Percentiles rank a stretch among this genome's conserved stretches.
Evolutionary conservation across 352 stramenopile species (phyloP).

Genomic region (Phytophthora foliorum): DNA sequence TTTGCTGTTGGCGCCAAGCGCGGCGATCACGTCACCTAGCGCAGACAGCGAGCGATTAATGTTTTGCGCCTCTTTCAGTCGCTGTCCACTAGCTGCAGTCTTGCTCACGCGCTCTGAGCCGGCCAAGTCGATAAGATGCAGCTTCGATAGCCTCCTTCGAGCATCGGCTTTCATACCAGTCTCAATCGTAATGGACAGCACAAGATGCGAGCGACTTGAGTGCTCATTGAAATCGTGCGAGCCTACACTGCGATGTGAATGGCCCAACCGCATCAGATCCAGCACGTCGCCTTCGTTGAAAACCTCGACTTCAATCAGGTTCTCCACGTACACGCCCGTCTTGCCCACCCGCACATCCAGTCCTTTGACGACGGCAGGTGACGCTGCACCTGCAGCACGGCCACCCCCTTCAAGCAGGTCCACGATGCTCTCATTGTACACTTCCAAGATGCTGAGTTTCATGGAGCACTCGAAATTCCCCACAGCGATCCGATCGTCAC

Average conservation of each 20-base stretch:
- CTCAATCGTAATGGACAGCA: slow-evolving; percentile 91
- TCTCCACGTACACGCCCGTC: slow-evolving; percentile 81
- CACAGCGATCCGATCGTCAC: slow-evolving; percentile 61
- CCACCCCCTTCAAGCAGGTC: slow-evolving; percentile 70
- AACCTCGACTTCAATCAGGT: slow-evolving; percentile 91
- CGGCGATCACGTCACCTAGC: slow-evolving; percentile 96
- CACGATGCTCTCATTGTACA: slow-evolving; percentile 88
- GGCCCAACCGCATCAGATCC: slow-evolving; percentile 83
- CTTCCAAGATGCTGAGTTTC: slow-evolving; percentile 88
- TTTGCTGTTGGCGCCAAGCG: slow-evolving; percentile 86
- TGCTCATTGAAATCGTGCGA: slow-evolving; percentile 95
- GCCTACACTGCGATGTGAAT: slow-evolving; percentile 90
- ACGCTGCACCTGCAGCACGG: slow-evolving; percentile 17
- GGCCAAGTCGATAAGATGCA: slow-evolving; percentile 92
- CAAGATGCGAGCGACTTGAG: slow-evolving; percentile 92
- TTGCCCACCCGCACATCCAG: slow-evolving; percentile 81
- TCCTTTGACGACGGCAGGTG: slow-evolving; percentile 36
- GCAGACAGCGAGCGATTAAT: slow-evolving; percentile 97
- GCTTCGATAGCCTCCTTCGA: slow-evolving; percentile 65
- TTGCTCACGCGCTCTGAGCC: slow-evolving; percentile 91
- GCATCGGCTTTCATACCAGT: slow-evolving; percentile 51
- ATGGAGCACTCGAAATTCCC: slow-evolving; percentile 78
- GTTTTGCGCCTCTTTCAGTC: slow-evolving; percentile 96
- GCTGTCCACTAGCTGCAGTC: slow-evolving; percentile 91
- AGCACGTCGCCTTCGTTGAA: slow-evolving; percentile 82